These are phyloP conservation scores for Aleurites moluccanus DNA, from an alignment of 441 rosid genomes.

Conservation along the genomic window DNA sequence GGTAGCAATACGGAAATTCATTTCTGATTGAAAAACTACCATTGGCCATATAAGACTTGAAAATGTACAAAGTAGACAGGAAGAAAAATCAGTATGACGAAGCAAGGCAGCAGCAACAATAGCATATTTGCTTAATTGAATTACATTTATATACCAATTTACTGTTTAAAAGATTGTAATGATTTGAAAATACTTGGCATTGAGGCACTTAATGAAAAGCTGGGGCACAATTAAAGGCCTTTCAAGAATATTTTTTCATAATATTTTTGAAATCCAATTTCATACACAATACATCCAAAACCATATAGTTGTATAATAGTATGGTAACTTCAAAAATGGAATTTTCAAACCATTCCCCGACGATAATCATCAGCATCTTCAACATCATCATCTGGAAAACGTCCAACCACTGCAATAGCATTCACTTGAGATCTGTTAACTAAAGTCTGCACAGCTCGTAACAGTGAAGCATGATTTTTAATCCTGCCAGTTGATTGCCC, in stretches of 20 bases:
- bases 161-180: background rate
- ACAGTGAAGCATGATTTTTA: conserved; percentile 47
- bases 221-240: background rate
- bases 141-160: background rate
- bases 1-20: background rate
- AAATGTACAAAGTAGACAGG: background rate
- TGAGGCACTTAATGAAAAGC: background rate
- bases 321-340: background rate
- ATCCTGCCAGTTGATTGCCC: conserved; percentile 67
- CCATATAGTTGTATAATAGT: background rate
- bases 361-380: conserved; percentile 50
- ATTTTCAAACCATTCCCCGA: conserved; percentile 47
- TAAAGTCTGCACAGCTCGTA: conserved; percentile 51
- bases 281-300: background rate
- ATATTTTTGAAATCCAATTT: background rate
- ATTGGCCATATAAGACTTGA: background rate
- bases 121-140: background rate
- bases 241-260: background rate
- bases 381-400: conserved; percentile 60
- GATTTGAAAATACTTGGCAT: background rate
- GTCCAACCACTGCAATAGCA: conserved; percentile 60
- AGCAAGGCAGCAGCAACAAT: background rate
- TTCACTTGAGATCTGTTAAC: conserved; percentile 45
- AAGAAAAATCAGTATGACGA: background rate
- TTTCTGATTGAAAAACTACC: background rate